Evolutionary conservation across 371 early-diverging fungal genomes (phyloP), one percentile per base, ranked within the genome.

Genomic region (Rhizomucor miehei): DNA sequence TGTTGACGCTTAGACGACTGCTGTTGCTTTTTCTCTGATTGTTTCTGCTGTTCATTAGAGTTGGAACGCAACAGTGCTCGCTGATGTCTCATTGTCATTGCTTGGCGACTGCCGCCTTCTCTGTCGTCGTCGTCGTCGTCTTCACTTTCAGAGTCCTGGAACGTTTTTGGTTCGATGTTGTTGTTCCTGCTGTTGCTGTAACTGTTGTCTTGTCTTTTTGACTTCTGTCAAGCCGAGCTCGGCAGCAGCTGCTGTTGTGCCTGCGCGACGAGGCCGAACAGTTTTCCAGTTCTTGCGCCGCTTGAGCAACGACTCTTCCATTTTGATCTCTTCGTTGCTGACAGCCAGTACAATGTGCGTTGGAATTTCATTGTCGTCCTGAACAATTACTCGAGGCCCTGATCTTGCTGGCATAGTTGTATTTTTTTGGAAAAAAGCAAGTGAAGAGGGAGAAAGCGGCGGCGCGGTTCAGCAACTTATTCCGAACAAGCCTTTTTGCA

Each of bases 331-430:
- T 45, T 66, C 59, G 1, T 35, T 16, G 23, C 66, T 60, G 13
- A 81, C 78, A 8, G 39, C 56, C 19, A 66, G 69, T 35, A 64
- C 65, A 63, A 84, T 80, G 50, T 81, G 82, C 1, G 63, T 57
- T 10, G 75, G 71, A 38, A 81, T 81, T 52, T 77, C 80, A 25
- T 79, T 74, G 54, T 80, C 66, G 36, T 56, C 60, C 45, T 75
- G 70, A 51, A 44, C 43, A 23, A 44, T 59, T 37, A 70, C 51
- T 21, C 29, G 29, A 36, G 44, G 35, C 13, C 36, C 14, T 14
- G 54, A 44, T 29, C 29, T n/a, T 44, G 40, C 37, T 36, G 40
- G 34, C 48, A 48, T 48, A 16, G 3, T 17, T 48, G 16, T 14
- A 48, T 36, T 8, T 12, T 9, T 48, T 25, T 29, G 36, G n/a